These are phyloP conservation scores for Didymella lethalis DNA, from an alignment of 2,329 filamentous ascomycete species.

Conservation along the genomic window DNA sequence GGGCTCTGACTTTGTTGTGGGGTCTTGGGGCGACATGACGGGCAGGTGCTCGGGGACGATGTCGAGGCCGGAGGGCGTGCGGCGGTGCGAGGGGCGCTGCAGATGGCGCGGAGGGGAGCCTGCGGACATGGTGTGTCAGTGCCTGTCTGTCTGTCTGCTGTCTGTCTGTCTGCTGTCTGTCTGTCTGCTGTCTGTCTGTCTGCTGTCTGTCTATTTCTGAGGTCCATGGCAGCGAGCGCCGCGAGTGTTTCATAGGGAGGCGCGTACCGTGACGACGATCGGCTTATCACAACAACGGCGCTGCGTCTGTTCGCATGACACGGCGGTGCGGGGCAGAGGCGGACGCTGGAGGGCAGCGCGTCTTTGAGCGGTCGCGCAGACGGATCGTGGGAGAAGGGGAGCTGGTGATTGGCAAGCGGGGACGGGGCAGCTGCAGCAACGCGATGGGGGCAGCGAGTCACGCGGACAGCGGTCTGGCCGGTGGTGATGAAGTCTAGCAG, in stretches of 20 bases:
- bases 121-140: conserved; percentile 43
- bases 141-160: conserved; percentile 11
- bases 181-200: conserved; percentile 17
- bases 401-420: conserved; percentile 42
- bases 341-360: conserved; percentile 5
- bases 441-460: conserved; percentile 10
- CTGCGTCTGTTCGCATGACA: conserved; percentile 40
- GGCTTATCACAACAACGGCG: conserved; percentile 20
- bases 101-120: conserved; percentile 36
- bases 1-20: conserved; percentile 43
- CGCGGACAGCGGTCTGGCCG: conserved; percentile 4
- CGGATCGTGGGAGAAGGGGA: conserved; percentile 39
- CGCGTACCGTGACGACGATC: conserved; percentile 31
- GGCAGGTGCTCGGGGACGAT: conserved; percentile 42
- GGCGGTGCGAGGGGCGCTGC: conserved; percentile 40
- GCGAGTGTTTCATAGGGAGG: conserved; percentile 19
- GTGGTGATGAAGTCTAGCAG: not conserved
- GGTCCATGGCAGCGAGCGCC: conserved; percentile 2
- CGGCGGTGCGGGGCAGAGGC: conserved; percentile 24
- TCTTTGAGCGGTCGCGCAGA: conserved; percentile 15
- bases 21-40: conserved; percentile 40
- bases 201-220: conserved; percentile 9
- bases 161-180: conserved; percentile 20
- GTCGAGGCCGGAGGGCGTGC: conserved; percentile 40
- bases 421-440: conserved; percentile 28